Evolutionary conservation across 2,329 filamentous ascomycete genomes (phyloP).

Genomic region (Fusarium acutatum): DNA sequence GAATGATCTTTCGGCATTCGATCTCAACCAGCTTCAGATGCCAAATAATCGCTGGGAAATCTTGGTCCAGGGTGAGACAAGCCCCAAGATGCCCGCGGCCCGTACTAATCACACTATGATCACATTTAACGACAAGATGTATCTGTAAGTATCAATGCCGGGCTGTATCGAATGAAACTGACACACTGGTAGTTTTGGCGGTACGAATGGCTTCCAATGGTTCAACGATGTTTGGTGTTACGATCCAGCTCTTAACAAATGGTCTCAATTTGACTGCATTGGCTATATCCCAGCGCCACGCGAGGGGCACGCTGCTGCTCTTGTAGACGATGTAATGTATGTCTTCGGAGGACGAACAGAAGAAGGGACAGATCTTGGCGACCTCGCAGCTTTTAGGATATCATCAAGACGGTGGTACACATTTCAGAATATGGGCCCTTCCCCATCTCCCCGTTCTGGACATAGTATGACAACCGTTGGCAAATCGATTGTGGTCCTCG

Average conservation of each 20-base stretch:
- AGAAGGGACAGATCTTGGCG: slow-evolving; percentile 90
- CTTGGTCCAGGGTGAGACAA: slow-evolving; percentile 72
- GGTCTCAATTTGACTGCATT: slow-evolving; percentile 93
- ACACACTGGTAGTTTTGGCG: slow-evolving; percentile 76
- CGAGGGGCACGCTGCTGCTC: slow-evolving; percentile 91
- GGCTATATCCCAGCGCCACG: slow-evolving; percentile 94
- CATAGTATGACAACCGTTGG: slow-evolving; percentile 98
- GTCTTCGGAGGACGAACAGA: slow-evolving; percentile 96
- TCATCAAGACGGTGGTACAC: slow-evolving; percentile 95
- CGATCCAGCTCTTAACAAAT: slow-evolving; percentile 82
- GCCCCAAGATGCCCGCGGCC: slow-evolving; percentile 74
- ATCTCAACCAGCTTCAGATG: slow-evolving; percentile 92
- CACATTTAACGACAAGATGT: slow-evolving; percentile 92
- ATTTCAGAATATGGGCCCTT: slow-evolving; percentile 99
- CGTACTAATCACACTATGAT: slow-evolving; percentile 95
- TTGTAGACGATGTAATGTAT: slow-evolving; percentile 99
- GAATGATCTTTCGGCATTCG: slow-evolving; percentile 95
- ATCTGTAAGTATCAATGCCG: slow-evolving; percentile 71
- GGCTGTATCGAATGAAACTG: not conserved
- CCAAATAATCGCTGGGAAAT: slow-evolving; percentile 94
- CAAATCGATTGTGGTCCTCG: slow-evolving; percentile 91
- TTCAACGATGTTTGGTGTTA: slow-evolving; percentile 99
- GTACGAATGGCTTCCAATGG: slow-evolving; percentile 95
- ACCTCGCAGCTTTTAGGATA: slow-evolving; percentile 81
- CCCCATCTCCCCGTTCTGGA: slow-evolving; percentile 89